phyloP scores from a whole-genome alignment of 495 filamentous ascomycete species.

The Penicillium bialowiezense region DNA sequence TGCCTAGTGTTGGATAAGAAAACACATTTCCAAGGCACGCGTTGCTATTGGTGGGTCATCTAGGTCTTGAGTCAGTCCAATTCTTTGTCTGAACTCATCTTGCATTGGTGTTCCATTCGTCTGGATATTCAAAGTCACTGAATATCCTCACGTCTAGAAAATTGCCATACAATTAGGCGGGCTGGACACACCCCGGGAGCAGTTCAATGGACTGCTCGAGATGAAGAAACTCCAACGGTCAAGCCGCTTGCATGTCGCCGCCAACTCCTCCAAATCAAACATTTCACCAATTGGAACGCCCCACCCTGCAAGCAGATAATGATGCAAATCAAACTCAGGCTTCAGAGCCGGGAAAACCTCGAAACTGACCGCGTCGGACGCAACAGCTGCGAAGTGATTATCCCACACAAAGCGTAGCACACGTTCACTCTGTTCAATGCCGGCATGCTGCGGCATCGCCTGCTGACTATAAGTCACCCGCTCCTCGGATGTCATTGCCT shows the following conservation, averaged over 20 bases:
- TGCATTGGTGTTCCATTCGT: too few species aligned
- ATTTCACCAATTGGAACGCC: constrained; percentile 66
- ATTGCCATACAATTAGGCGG: constrained; percentile 50
- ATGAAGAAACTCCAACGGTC: constrained; percentile 71
- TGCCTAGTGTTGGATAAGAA: neutral
- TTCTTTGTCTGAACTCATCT: too few species aligned
- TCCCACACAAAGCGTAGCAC: constrained; percentile 68
- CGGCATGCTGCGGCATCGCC: constrained; percentile 51
- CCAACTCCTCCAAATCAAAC: constrained; percentile 59
- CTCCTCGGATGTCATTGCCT: constrained; percentile 36
- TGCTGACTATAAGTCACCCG: constrained; percentile 35
- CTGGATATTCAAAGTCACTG: too few species aligned
- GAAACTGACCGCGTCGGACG: constrained; percentile 63
- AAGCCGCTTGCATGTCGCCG: constrained; percentile 48
- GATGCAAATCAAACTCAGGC: constrained; percentile 56
- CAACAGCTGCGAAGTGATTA: constrained; percentile 65
- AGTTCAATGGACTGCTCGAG: constrained; percentile 62
- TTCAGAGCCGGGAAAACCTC: constrained; percentile 59
- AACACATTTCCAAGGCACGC: neutral
- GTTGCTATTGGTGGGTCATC: neutral
- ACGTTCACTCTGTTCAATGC: constrained; percentile 61
- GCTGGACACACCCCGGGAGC: constrained; percentile 41
- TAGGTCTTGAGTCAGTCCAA: too few species aligned
- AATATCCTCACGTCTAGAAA: constrained; percentile 29
- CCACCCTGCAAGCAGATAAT: constrained; percentile 66